Conservation (phyloP, 768 basidiomycete genomes). For the Leccinum obscurum region DNA sequence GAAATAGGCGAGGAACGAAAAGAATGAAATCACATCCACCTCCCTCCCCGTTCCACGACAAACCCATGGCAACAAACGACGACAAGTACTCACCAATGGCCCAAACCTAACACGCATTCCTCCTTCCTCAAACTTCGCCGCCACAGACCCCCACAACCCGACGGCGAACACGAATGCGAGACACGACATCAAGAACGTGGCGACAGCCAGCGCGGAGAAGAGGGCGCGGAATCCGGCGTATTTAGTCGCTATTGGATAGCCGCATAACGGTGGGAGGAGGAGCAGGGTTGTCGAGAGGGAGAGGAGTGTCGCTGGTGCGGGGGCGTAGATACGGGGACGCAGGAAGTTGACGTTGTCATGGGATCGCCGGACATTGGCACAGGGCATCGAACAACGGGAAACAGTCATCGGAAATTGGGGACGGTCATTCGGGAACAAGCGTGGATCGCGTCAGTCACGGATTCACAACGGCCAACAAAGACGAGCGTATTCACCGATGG, state of each 20-base stretch:
- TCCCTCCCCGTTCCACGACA: too few relatives aligned
- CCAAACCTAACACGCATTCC: not conserved
- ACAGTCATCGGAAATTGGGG: too few relatives aligned
- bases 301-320: not conserved
- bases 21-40: not conserved
- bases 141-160: slow-evolving; percentile 1
- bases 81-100: slow-evolving; percentile 4
- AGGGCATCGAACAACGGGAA: not conserved
- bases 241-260: not conserved
- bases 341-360: not conserved
- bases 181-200: not conserved
- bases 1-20: not conserved
- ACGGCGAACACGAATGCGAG: slow-evolving; percentile 1
- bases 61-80: not conserved
- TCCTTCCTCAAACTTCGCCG: not conserved
- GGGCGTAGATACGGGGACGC: too few relatives aligned
- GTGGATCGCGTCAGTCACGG: not conserved
- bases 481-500: not conserved
- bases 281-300: not conserved
- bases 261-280: not conserved
- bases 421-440: not conserved
- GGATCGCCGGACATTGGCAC: not conserved
- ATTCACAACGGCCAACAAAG: not conserved
- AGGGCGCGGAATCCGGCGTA: not conserved
- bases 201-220: not conserved